phyloP scores from a whole-genome alignment of 768 basidiomycete species.

The Lactifluus pinguis region DNA sequence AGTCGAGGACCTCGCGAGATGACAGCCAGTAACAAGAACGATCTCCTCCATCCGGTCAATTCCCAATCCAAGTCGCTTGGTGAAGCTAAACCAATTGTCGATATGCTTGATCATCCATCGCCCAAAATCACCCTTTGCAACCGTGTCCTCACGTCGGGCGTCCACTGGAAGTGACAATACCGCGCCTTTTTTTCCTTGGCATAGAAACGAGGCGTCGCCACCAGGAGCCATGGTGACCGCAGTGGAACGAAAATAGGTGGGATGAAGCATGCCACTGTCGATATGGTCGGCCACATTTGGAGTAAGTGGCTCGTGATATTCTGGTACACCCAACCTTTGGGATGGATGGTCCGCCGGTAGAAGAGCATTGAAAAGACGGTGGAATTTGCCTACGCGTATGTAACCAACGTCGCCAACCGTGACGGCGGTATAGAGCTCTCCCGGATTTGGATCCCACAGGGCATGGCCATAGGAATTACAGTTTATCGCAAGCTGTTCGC shows the following conservation, averaged over 20 bases:
- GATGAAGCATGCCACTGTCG: neutral
- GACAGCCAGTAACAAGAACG: neutral
- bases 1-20: neutral
- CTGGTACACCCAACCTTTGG: neutral
- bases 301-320: neutral
- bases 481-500: neutral
- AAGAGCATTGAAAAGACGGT: constrained; percentile 16
- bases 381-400: constrained; percentile 15
- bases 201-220: neutral
- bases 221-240: neutral
- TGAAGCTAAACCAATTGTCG: neutral
- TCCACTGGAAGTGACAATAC: neutral
- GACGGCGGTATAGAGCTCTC: neutral
- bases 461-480: constrained; percentile 1
- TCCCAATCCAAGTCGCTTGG: neutral
- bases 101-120: constrained; percentile 1
- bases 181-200: neutral
- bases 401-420: constrained; percentile 20
- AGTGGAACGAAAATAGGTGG: neutral
- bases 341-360: neutral
- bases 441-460: constrained; percentile 16
- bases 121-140: neutral
- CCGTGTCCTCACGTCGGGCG: neutral
- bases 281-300: neutral
- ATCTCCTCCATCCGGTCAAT: neutral